A percentile compares a stretch with the other conserved stretches of the same genome.
Evolutionary conservation across 768 basidiomycete species (phyloP).

Genomic region (Leucocoprinus birnbaumii): DNA sequence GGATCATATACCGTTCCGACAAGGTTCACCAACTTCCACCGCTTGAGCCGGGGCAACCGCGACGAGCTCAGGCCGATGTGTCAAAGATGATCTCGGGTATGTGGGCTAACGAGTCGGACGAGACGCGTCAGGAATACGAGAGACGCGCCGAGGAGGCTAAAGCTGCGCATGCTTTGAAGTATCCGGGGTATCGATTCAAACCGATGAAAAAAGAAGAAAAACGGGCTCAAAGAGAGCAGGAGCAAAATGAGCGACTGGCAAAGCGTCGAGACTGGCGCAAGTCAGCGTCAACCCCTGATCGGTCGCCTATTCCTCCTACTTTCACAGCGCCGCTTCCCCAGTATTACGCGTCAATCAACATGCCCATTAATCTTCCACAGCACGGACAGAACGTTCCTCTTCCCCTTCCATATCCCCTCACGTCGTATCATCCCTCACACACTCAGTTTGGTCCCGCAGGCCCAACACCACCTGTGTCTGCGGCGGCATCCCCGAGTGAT

Average conservation of each 20-base stretch:
- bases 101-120: conserved; percentile 58
- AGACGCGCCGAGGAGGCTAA: conserved; percentile 50
- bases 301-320: conserved; percentile 15
- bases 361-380: conserved; percentile 14
- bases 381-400: conserved; percentile 1
- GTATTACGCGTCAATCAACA: conserved; percentile 13
- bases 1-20: conserved; percentile 77
- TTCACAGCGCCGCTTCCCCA: conserved; percentile 13
- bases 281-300: conserved; percentile 10
- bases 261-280: conserved; percentile 17
- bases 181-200: conserved; percentile 56
- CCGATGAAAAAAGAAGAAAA: conserved; percentile 56
- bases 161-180: conserved; percentile 43
- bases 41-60: conserved; percentile 26
- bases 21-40: conserved; percentile 44
- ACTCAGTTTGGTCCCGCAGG: conserved; percentile 34
- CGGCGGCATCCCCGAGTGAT: conserved; percentile 42
- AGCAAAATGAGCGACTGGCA: conserved; percentile 29
- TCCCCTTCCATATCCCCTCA: conserved; percentile 16
- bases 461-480: conserved; percentile 53
- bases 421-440: conserved; percentile 20
- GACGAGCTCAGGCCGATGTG: conserved; percentile 56
- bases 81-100: conserved; percentile 59
- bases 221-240: conserved; percentile 36
- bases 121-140: conserved; percentile 49